Percentiles rank a stretch among this genome's conserved stretches.
phyloP scores from a whole-genome alignment of 2,329 filamentous ascomycete genomes.

The Trichothecium sympodiale region DNA sequence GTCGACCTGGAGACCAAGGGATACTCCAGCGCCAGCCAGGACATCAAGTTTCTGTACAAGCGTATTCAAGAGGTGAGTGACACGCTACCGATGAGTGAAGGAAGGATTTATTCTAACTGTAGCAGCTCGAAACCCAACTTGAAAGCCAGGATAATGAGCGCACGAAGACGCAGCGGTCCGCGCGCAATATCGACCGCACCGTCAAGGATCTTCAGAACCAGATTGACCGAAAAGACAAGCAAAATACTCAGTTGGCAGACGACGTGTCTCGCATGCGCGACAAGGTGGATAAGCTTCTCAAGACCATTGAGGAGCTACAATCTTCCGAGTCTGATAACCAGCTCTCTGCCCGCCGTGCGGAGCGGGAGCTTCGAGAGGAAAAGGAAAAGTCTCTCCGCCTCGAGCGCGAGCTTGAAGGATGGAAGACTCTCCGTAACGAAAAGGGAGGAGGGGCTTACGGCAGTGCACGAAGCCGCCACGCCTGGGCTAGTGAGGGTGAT shows the following conservation, averaged over 20 bases:
- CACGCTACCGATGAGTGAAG: no score
- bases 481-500: slow-evolving; percentile 26
- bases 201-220: slow-evolving; percentile 90
- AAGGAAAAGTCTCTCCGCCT: slow-evolving; percentile 68
- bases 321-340: slow-evolving; percentile 74
- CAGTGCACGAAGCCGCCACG: slow-evolving; percentile 24
- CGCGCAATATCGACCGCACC: slow-evolving; percentile 84
- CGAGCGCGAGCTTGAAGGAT: slow-evolving; percentile 80
- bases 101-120: slow-evolving; percentile 11
- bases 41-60: slow-evolving; percentile 89
- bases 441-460: slow-evolving; percentile 39
- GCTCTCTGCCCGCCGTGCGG: slow-evolving; percentile 70
- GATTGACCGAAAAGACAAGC: slow-evolving; percentile 87
- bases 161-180: slow-evolving; percentile 71
- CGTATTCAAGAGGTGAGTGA: slow-evolving; percentile 80
- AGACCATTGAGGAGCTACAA: slow-evolving; percentile 89
- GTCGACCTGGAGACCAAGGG: slow-evolving; percentile 96
- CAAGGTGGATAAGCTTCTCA: slow-evolving; percentile 79
- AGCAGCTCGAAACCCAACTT: slow-evolving; percentile 74
- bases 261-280: slow-evolving; percentile 80
- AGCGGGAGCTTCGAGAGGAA: slow-evolving; percentile 84
- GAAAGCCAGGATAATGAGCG: slow-evolving; percentile 73
- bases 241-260: slow-evolving; percentile 67
- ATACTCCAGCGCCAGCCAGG: slow-evolving; percentile 86
- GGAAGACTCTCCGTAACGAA: slow-evolving; percentile 66